These are phyloP conservation scores for Globisporangium spiculum DNA, from an alignment of 352 stramenopile genomes.

Conservation along the genomic window DNA sequence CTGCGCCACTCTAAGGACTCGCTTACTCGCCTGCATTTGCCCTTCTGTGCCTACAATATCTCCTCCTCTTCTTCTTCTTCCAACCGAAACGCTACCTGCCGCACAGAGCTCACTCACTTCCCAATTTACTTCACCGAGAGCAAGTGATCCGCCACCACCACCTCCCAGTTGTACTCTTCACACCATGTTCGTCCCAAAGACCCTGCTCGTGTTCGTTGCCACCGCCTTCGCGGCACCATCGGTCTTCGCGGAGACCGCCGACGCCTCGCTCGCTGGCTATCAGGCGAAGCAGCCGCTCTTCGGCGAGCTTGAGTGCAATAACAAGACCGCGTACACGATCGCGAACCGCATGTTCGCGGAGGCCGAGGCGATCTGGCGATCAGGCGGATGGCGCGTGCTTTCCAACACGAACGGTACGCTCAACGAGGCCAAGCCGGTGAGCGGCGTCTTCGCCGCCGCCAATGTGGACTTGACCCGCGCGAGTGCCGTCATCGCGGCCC, in stretches of 20 bases:
- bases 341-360: constrained; percentile 27
- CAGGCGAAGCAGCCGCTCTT: constrained; percentile 18
- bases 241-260: constrained; percentile 3
- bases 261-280: not conserved
- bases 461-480: constrained; percentile 28
- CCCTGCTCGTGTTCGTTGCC: constrained; percentile 16
- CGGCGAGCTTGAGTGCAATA: constrained; percentile 24
- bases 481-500: constrained; percentile 19
- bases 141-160: not conserved
- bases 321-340: constrained; percentile 17
- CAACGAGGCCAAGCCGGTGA: constrained; percentile 32
- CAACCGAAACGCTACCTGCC: not conserved
- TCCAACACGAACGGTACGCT: constrained; percentile 28
- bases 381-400: constrained; percentile 24
- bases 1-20: not conserved
- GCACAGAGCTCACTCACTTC: not conserved
- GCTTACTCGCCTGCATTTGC: not conserved
- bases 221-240: constrained; percentile 4
- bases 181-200: constrained; percentile 25
- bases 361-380: constrained; percentile 28
- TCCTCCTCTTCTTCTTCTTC: not conserved
- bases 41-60: not conserved
- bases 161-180: not conserved
- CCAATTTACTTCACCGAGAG: constrained; percentile 3
- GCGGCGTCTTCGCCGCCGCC: constrained; percentile 23